A percentile compares a stretch with the other conserved stretches of the same genome.
These are phyloP conservation scores for Arthrobotrys musiformis DNA, from an alignment of 2,329 filamentous ascomycete species.

Conservation along the genomic window DNA sequence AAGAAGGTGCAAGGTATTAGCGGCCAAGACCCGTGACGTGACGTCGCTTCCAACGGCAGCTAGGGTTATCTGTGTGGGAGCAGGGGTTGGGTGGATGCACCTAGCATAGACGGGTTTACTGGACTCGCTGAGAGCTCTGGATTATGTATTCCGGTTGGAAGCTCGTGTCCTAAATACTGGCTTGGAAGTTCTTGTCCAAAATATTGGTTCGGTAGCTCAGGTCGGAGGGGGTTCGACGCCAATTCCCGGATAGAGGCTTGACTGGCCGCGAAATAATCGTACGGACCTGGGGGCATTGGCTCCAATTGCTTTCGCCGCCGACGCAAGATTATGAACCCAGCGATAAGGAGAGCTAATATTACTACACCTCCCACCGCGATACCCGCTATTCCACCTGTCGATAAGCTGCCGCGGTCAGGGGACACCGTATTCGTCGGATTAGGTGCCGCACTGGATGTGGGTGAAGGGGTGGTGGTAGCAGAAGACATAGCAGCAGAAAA, in stretches of 20 bases:
- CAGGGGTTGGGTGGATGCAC: neutral
- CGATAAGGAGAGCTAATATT: neutral
- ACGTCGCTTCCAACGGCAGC: neutral
- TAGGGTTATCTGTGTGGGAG: neutral
- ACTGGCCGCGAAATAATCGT: neutral
- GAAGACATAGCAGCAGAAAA: neutral
- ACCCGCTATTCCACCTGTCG: conserved; percentile 3
- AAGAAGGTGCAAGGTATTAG: neutral
- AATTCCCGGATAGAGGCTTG: neutral
- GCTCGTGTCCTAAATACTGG: neutral
- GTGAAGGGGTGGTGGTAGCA: neutral
- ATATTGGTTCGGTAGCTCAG: neutral
- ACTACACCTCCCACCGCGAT: conserved; percentile 4
- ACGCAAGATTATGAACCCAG: neutral
- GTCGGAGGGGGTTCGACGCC: neutral
- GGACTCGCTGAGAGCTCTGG: conserved; percentile 5
- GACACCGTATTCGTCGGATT: neutral
- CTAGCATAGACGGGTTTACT: neutral
- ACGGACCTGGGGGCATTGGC: neutral
- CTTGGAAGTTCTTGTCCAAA: neutral
- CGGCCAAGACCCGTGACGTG: neutral
- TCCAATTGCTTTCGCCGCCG: neutral
- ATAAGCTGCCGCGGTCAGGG: neutral
- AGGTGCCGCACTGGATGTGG: neutral
- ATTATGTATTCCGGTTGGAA: neutral